A percentile compares a stretch with the other conserved stretches of the same genome.
phyloP scores from a whole-genome alignment of 495 filamentous ascomycete species.

The Aspergillus carlsbadensis region DNA sequence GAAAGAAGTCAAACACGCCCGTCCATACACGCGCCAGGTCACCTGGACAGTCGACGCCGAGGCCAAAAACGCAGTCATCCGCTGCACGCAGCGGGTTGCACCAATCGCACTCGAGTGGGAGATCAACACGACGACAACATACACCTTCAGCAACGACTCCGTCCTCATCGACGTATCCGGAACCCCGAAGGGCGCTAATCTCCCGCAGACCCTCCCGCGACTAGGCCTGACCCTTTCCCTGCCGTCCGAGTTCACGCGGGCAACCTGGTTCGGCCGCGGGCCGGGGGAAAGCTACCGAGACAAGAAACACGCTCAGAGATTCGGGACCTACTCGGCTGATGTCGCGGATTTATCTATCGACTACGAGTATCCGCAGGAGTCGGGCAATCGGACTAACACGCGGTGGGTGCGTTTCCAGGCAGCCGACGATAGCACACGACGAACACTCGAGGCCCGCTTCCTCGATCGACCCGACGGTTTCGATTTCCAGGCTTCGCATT shows the following conservation, averaged over 20 bases:
- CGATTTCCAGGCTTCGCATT: too few species aligned
- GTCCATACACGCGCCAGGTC: conserved; percentile 12
- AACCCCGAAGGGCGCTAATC: conserved; percentile 33
- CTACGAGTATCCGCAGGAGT: conserved; percentile 65
- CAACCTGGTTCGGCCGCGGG: conserved; percentile 59
- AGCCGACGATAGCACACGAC: too few species aligned
- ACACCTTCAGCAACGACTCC: conserved; percentile 38
- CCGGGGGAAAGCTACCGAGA: conserved; percentile 63
- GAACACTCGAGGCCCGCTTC: too few species aligned
- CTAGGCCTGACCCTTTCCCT: conserved; percentile 53
- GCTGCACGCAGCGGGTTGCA: conserved; percentile 19
- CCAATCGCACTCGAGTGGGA: conserved; percentile 59
- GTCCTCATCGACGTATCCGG: conserved; percentile 29
- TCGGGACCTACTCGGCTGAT: conserved; percentile 46
- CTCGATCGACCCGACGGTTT: too few species aligned
- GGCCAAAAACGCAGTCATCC: conserved; percentile 41
- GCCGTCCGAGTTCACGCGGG: conserved; percentile 31
- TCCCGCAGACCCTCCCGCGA: conserved; percentile 55
- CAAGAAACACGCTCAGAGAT: conserved; percentile 53
- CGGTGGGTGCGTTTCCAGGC: conserved; percentile 43
- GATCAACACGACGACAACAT: conserved; percentile 44
- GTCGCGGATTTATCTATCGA: conserved; percentile 49
- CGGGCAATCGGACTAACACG: conserved; percentile 58
- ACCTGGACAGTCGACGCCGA: not conserved
- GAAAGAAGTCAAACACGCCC: conserved; percentile 34